Evolutionary conservation across 257 asterid species (phyloP).

Genomic region (Avicennia marina): DNA sequence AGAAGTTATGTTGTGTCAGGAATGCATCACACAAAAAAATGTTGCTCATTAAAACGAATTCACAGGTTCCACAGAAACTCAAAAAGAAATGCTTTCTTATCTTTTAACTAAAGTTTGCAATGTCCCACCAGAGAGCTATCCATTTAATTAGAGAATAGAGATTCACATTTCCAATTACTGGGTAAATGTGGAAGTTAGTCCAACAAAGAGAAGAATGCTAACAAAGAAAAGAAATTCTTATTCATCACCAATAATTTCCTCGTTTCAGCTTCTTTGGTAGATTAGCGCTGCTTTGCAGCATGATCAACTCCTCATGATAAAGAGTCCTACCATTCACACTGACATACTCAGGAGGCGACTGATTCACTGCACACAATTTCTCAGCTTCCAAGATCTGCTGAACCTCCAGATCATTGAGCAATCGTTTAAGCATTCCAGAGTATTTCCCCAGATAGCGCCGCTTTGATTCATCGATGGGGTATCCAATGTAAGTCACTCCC

Average conservation of each 20-base stretch:
- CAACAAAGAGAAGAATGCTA: too few species aligned
- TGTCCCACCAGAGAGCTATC: background rate
- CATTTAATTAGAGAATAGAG: background rate
- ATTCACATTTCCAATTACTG: background rate
- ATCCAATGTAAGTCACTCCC: constrained; percentile 89
- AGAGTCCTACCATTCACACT: constrained; percentile 57
- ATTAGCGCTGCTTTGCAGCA: constrained; percentile 50
- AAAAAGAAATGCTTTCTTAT: background rate
- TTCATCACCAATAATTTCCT: constrained; percentile 71
- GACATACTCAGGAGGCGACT: constrained; percentile 62
- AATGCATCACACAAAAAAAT: too few species aligned
- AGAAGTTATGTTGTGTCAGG: too few species aligned
- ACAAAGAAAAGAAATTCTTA: too few species aligned
- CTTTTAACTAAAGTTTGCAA: background rate
- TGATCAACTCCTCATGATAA: constrained; percentile 51
- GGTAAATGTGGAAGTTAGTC: background rate
- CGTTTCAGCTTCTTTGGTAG: constrained; percentile 72
- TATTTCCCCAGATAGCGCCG: constrained; percentile 78
- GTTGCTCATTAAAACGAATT: too few species aligned
- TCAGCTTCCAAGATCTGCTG: constrained; percentile 61
- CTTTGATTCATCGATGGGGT: constrained; percentile 76
- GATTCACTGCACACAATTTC: constrained; percentile 56
- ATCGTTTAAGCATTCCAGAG: constrained; percentile 88
- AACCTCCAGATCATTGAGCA: constrained; percentile 89
- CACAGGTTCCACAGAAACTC: too few species aligned